Percentiles rank a stretch among this genome's conserved stretches.
phyloP scores from a whole-genome alignment of 306 rosid genomes.

The Vachellia collinsii region DNA sequence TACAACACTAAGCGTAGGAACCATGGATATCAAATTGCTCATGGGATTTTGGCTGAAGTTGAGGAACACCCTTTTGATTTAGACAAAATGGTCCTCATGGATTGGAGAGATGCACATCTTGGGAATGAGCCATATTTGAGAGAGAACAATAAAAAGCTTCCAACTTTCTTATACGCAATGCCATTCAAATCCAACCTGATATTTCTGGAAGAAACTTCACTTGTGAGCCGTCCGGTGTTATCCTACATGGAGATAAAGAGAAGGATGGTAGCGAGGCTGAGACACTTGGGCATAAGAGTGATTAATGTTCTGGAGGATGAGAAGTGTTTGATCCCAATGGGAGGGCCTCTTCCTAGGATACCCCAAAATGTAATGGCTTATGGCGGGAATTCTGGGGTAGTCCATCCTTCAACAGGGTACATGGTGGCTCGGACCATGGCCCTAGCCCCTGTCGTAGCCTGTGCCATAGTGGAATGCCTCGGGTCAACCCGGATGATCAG shows the following conservation, averaged over 20 bases:
- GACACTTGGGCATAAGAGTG: slow-evolving; percentile 81
- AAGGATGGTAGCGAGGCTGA: slow-evolving; percentile 84
- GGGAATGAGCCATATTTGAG: slow-evolving; percentile 71
- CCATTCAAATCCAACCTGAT: slow-evolving; percentile 74
- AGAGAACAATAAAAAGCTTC: slow-evolving; percentile 54
- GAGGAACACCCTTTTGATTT: slow-evolving; percentile 79
- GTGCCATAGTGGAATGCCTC: slow-evolving; percentile 65
- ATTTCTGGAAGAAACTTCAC: slow-evolving; percentile 86
- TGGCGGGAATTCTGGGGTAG: slow-evolving; percentile 81
- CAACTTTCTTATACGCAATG: slow-evolving; percentile 92
- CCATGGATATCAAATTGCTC: slow-evolving; percentile 79
- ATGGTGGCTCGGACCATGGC: slow-evolving; percentile 77
- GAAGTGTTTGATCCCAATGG: slow-evolving; percentile 96
- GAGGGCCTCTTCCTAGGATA: slow-evolving; percentile 75
- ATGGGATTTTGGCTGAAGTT: slow-evolving; percentile 83
- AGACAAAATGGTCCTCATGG: slow-evolving; percentile 72
- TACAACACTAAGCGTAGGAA: slow-evolving; percentile 55
- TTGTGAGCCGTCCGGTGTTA: slow-evolving; percentile 73
- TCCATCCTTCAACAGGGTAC: slow-evolving; percentile 91
- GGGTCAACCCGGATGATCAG: slow-evolving; percentile 83
- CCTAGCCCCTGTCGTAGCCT: slow-evolving; percentile 58
- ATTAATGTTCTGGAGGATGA: slow-evolving; percentile 69
- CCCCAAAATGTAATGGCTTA: slow-evolving; percentile 76
- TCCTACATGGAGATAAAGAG: slow-evolving; percentile 64
- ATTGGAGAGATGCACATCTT: slow-evolving; percentile 74